Evolutionary conservation across 257 asterid genomes (phyloP).

Genomic region (Solanum tarapatanum): DNA sequence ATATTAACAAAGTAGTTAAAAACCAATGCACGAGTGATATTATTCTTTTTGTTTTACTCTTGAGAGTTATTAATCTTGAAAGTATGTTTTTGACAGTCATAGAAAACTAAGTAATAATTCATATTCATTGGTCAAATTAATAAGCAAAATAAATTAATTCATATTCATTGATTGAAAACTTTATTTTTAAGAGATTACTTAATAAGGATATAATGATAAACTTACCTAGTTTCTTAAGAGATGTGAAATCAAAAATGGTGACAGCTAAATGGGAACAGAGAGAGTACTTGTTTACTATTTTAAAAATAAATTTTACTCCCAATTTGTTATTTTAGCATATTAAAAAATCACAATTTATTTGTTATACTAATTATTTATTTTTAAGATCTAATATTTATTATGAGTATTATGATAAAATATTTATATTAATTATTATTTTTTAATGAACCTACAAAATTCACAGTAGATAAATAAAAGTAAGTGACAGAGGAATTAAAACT

Average conservation of each 20-base stretch:
- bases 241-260: not conserved
- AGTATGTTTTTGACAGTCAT: too few relatives aligned
- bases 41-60: not conserved
- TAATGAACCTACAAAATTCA: too few relatives aligned
- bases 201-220: too few relatives aligned
- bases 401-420: too few relatives aligned
- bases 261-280: too few relatives aligned
- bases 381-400: not conserved
- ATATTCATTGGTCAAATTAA: too few relatives aligned
- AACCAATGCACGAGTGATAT: not conserved
- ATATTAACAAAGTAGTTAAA: not conserved
- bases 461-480: too few relatives aligned
- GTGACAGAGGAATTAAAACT: not conserved
- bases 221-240: too few relatives aligned
- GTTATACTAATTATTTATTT: too few relatives aligned
- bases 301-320: not conserved
- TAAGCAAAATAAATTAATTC: too few relatives aligned
- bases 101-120: not conserved
- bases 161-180: too few relatives aligned
- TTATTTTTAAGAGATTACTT: too few relatives aligned
- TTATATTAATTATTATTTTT: not conserved
- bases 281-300: not conserved
- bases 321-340: not conserved
- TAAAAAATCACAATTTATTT: not conserved
- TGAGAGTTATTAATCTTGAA: not conserved